Base-by-base conservation (phyloP, 805 yeast genomes). In the Brettanomyces nanus region DNA sequence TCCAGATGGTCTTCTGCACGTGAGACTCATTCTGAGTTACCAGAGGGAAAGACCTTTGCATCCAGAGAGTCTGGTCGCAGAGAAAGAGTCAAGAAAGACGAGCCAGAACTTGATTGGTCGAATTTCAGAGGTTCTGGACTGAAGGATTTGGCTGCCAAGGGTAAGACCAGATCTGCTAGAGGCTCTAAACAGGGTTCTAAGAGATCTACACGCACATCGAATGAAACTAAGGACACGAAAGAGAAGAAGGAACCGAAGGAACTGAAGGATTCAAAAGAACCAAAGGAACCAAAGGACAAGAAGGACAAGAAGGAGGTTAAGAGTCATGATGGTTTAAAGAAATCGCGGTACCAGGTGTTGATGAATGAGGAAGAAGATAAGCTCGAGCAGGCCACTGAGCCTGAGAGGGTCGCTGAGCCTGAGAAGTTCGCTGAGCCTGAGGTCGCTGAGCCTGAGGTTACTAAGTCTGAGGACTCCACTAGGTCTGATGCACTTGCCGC, bases 1-100 rank as follows among this genome's bases (percentile, higher is more conserved):
- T 51, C 68, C 33, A 65, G 62, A 48, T 59, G 70, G 80, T 63
- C 68, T 44, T 52, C 56, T 36, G 68, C 63, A 40, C 38, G 41
- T 31, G 41, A 37, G 14, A 11, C 40, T 20, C 35, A 40, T 40
- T 33, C 34, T 31, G 44, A 40, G 38, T 38, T 30, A 17, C 32
- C 47, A 25, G 37, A 31, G 23, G 34, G 42, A 30, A n/a, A n/a
- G n/a, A n/a, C n/a, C n/a, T n/a, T n/a, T n/a, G n/a, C n/a, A n/a
- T n/a, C n/a, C n/a, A n/a, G n/a, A n/a, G 39, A 35, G 19, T 36
- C 45, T 11, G 35, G 48, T 35, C 39, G 41, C 28, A 25, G 26
- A 9, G 26, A 11, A 9, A 23, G 11, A 23, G 10, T 11, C 11
- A 23, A 23, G 26, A 23, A 23, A 11, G 26, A 43, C 7, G 48